A percentile compares a stretch with the other conserved stretches of the same genome.
These are phyloP conservation scores for Psilocybe subaeruginosa DNA, from an alignment of 768 basidiomycete species.

Conservation along the genomic window DNA sequence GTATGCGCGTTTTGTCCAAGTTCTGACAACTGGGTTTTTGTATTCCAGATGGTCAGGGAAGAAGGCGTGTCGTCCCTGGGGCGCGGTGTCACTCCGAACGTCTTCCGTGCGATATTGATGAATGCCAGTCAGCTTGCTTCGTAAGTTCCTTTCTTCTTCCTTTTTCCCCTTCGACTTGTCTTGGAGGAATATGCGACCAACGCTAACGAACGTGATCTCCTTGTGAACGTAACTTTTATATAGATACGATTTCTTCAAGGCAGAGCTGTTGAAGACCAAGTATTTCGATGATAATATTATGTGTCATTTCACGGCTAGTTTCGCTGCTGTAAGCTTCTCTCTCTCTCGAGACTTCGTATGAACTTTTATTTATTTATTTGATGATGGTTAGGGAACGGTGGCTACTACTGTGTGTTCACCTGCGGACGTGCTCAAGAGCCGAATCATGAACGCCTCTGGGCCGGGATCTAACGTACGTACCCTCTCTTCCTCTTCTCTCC, in stretches of 20 bases:
- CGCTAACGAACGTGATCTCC: too few relatives aligned
- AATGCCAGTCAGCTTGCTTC: constrained; percentile 92
- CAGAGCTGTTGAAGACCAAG: constrained; percentile 69
- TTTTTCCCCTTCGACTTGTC: neutral
- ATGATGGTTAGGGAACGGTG: constrained; percentile 66
- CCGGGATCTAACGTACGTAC: constrained; percentile 71
- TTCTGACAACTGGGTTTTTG: neutral
- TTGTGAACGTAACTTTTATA: too few relatives aligned
- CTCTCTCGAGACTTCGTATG: neutral
- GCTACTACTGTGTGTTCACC: constrained; percentile 90
- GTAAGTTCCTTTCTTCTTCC: constrained; percentile 41
- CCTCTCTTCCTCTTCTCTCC: neutral
- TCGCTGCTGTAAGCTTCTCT: constrained; percentile 68
- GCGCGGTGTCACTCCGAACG: constrained; percentile 83
- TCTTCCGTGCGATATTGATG: constrained; percentile 86
- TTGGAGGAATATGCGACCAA: too few relatives aligned
- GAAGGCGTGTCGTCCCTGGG: constrained; percentile 78
- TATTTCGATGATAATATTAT: constrained; percentile 83
- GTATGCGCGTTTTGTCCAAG: too few relatives aligned
- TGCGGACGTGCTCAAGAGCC: constrained; percentile 86
- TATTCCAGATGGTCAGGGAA: constrained; percentile 77
- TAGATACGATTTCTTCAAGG: constrained; percentile 93
- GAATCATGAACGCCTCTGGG: constrained; percentile 89
- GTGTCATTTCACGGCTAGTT: constrained; percentile 85
- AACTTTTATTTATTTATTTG: neutral